Evolutionary conservation across 768 basidiomycete genomes (phyloP).

Genomic region (Pholiota microspora): DNA sequence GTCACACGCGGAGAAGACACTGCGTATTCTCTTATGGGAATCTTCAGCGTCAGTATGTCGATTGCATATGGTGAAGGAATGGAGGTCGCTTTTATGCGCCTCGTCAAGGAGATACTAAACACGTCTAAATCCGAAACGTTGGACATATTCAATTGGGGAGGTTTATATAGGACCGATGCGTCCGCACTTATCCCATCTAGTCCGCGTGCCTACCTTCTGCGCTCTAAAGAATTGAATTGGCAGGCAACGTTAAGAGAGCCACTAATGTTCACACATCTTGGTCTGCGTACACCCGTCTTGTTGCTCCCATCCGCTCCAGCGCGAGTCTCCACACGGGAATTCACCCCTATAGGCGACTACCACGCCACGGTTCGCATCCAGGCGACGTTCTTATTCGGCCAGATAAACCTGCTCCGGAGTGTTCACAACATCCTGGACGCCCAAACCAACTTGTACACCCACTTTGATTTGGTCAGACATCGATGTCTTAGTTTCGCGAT

Average conservation of each 20-base stretch:
- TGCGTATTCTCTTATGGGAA: slow-evolving; percentile 4
- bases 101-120: neutral
- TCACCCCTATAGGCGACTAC: neutral
- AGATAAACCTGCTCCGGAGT: too few relatives aligned
- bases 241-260: neutral
- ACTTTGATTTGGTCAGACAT: neutral
- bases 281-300: neutral
- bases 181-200: neutral
- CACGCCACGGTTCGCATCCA: neutral
- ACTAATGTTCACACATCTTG: neutral
- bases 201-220: neutral
- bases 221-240: neutral
- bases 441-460: neutral
- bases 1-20: slow-evolving; percentile 1
- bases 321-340: neutral
- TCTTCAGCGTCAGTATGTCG: neutral
- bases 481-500: neutral
- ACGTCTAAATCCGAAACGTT: neutral
- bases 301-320: neutral
- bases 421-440: neutral
- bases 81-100: neutral
- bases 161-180: neutral
- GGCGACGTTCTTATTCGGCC: too few relatives aligned
- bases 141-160: neutral
- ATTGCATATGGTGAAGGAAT: neutral